Evolutionary conservation across 1,284 basidiomycete species (phyloP), one percentile per base, ranked within the genome.

Genomic region (Trichosporon asahii): DNA sequence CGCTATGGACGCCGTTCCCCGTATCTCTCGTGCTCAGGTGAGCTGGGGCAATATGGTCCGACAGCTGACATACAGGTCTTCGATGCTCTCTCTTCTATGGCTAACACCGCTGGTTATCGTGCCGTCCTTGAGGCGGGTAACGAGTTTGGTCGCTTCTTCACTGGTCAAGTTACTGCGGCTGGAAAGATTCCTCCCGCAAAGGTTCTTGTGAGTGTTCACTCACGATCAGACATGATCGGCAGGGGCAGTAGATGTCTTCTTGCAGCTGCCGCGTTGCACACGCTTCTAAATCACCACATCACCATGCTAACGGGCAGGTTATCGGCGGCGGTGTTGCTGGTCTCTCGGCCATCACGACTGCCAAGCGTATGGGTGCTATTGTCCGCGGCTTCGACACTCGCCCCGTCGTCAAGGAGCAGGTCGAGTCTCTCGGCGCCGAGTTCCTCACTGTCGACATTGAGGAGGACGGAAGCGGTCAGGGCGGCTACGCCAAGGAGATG

Each of bases 401-500:
- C 29, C 86, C 91, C 23, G 92, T 89, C 60, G 92, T 90, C 71
- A 89, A 90, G 64, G 92, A 94, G 85, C 92, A 94, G 80, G 90
- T 94, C 14, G 89, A 93, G 78, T 92, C 90, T 66, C 88, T 94
- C 60, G 92, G 92, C 40, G 92, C 92, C 3, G 92, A 94, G 81
- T 93, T 94, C 77, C 80, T 94, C 23, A 92, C 93, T 77, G 91
- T 94, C 29, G 79, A 86, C 15, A 81, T 94, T 65, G 78, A 91
- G 76, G 92, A 94, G 82, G 91, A 92, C 72, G 92, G 92, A 23
- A 88, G 89, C 40, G 92, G 89, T 14, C 87, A 85, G 21, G 92
- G 92, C 35, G 92, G 92, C 31, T 94, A 94, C 77, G 92, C 91
- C n/a, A 94, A 93, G 83, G 88, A 89, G 74, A 93, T 94, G 92